Evolutionary conservation across 2,329 filamentous ascomycete species (phyloP), one percentile per base, ranked within the genome.

Genomic region (Xylariaceae sp.): DNA sequence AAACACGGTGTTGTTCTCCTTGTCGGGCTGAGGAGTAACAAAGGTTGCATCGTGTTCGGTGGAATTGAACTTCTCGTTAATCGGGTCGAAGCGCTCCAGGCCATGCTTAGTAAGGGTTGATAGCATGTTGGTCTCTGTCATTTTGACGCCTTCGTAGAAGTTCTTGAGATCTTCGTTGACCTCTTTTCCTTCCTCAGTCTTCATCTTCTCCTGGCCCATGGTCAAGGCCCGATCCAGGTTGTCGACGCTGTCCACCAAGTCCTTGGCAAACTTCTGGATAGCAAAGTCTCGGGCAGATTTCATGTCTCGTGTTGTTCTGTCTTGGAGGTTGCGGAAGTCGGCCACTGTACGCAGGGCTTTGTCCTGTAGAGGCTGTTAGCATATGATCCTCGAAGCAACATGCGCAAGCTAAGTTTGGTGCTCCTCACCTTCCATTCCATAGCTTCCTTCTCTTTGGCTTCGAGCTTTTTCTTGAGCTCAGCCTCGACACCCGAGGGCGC

Each of bases 251-350:
- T 98, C 93, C 55, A 97, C 81, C 34, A 98, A 83, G 68, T 98
- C 93, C 67, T 89, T 86, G 61, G 91, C 89, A 69, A 98, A 97
- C 54, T 84, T 89, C 64, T 95, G 89, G 60, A 98, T 93, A 59
- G 91, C 93, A 58, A 95, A 98, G 69, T 95, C 87, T 56, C 85
- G 84, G 16, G 91, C 88, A 16, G 79, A 70, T 67, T 93, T 87
- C 64, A 94, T 84, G 55, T 98, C 93, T 61, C 93, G 89, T 65
- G 84, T 79, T 33, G 89, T 95, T 61, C 93, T 88, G 61, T 96
- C 89, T 73, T 97, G 91, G 38, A 98, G 86, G 72, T 97, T 98
- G 64, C 89, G 89, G 79, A 94, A 97, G 60, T 98, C 93, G 69
- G 93, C 93, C 51, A 97, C 83, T 41, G 87, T 86, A 64, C 93